Conservation (phyloP, 2,329 filamentous ascomycete species). For the Penicillium olsonii region DNA sequence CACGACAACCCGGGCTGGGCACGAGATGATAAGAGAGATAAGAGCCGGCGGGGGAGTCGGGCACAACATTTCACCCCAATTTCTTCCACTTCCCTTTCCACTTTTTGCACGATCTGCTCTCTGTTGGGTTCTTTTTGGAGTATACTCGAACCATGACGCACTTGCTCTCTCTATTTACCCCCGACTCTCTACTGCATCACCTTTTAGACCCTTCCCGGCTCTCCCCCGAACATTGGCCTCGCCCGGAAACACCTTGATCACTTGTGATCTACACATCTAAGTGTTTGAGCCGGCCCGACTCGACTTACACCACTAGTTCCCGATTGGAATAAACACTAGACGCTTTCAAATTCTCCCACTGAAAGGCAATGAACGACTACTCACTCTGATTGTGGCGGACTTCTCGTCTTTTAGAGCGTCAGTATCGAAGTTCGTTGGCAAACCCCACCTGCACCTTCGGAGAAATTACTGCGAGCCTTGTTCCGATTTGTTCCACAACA, state of each 20-base stretch:
- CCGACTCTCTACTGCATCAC: conserved; percentile 29
- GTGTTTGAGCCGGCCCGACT: neutral
- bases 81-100: conserved; percentile 3
- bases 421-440: neutral
- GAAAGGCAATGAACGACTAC: neutral
- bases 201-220: conserved; percentile 25
- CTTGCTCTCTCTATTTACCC: conserved; percentile 28
- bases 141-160: conserved; percentile 37
- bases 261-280: neutral
- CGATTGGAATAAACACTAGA: neutral
- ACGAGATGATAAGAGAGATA: conserved; percentile 8
- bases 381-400: conserved; percentile 1
- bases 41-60: conserved; percentile 1
- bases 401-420: neutral
- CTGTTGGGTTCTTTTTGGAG: conserved; percentile 6
- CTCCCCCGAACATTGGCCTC: conserved; percentile 14
- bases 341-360: conserved; percentile 5
- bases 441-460: neutral
- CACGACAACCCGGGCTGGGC: neutral
- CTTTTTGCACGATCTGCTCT: conserved; percentile 1
- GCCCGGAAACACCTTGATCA: conserved; percentile 15
- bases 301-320: neutral
- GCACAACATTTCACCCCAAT: neutral
- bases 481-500: neutral
- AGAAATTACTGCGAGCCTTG: conserved; percentile 5